Conservation (phyloP, 116 monocot species). For the Phalaenopsis hybrid region DNA sequence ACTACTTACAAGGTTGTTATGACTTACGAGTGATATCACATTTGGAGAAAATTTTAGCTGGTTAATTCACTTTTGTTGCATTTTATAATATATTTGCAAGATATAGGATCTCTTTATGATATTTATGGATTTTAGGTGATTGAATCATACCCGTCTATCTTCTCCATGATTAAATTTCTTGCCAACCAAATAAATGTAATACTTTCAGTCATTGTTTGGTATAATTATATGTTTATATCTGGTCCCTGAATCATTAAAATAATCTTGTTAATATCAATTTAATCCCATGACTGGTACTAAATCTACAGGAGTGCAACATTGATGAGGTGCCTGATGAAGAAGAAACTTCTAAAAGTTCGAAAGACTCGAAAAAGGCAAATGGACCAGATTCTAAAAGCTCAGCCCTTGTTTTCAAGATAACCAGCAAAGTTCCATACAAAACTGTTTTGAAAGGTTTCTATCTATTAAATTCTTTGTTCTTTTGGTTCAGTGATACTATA, state of each 20-base stretch:
- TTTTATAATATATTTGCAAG: constrained; percentile 1
- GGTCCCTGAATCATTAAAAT: not conserved
- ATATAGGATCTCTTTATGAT: not conserved
- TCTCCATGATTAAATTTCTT: constrained; percentile 5
- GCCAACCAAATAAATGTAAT: not conserved
- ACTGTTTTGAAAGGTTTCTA: constrained; percentile 72
- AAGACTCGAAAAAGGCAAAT: constrained; percentile 77
- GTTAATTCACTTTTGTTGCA: not conserved
- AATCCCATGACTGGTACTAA: not conserved
- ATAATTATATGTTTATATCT: not conserved
- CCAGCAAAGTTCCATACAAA: constrained; percentile 81
- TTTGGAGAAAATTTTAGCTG: not conserved
- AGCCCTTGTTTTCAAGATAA: constrained; percentile 76
- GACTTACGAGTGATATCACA: not conserved
- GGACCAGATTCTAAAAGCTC: constrained; percentile 66
- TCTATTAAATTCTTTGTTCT: not conserved
- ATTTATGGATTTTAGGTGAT: not conserved
- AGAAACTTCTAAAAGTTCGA: constrained; percentile 68
- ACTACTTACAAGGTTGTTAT: not conserved
- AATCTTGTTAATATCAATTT: not conserved
- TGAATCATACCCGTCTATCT: not conserved
- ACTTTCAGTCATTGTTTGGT: not conserved
- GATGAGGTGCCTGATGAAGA: constrained; percentile 79
- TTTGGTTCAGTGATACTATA: not conserved
- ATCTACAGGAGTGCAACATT: constrained; percentile 76